Evolutionary conservation across 2,329 filamentous ascomycete genomes (phyloP).

Genomic region (Penicillium sp.): DNA sequence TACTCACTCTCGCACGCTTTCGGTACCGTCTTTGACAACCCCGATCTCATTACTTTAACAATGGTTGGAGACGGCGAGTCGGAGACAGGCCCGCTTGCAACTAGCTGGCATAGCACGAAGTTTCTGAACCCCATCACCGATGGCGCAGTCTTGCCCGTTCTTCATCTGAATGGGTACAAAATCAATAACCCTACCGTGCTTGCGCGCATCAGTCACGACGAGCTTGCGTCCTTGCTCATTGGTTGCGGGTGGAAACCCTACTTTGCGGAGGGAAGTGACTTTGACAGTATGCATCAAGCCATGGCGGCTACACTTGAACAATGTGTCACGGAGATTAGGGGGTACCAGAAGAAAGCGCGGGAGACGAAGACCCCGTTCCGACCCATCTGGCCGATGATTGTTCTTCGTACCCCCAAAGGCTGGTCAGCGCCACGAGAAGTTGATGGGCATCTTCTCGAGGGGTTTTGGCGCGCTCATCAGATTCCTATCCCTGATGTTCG

Average conservation of each 20-base stretch:
- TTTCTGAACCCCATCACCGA: constrained; percentile 76
- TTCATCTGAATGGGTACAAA: constrained; percentile 81
- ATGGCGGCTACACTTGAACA: constrained; percentile 74
- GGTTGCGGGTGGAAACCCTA: constrained; percentile 78
- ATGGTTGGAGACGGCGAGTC: constrained; percentile 78
- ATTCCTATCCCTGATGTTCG: constrained; percentile 69
- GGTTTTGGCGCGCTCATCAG: constrained; percentile 77
- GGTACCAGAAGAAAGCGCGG: constrained; percentile 67
- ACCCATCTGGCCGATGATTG: constrained; percentile 73
- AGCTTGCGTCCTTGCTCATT: constrained; percentile 64
- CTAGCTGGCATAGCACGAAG: constrained; percentile 78
- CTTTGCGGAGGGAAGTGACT: constrained; percentile 72
- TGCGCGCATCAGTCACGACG: constrained; percentile 68
- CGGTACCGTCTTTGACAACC: constrained; percentile 71
- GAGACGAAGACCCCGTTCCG: constrained; percentile 66
- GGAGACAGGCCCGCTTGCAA: constrained; percentile 75
- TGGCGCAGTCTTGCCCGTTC: constrained; percentile 70
- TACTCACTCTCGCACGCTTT: constrained; percentile 78
- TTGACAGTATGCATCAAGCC: constrained; percentile 73
- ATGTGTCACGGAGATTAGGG: constrained; percentile 65
- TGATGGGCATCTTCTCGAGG: constrained; percentile 65
- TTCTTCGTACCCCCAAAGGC: constrained; percentile 73
- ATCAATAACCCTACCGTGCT: constrained; percentile 76
- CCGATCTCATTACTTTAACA: constrained; percentile 68
- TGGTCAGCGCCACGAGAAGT: constrained; percentile 73